Conservation (phyloP, 495 filamentous ascomycete species). For the Letharia columbiana region DNA sequence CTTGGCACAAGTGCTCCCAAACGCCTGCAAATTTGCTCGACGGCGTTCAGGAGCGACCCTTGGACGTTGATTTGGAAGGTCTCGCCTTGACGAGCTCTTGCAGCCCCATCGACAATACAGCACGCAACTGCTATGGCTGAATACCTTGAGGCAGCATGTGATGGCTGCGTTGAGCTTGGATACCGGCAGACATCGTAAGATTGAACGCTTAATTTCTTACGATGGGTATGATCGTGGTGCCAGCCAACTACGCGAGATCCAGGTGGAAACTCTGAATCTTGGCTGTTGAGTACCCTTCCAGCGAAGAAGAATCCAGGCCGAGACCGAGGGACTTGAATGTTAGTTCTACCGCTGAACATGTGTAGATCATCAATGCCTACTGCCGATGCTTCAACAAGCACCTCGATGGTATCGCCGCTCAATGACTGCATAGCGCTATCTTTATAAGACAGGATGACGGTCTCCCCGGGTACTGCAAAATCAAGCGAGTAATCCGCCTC, state of each 20-base stretch:
- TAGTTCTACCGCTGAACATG: not conserved
- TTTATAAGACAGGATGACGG: conserved; percentile 13
- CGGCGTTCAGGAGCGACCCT: conserved; percentile 6
- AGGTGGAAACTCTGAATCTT: not conserved
- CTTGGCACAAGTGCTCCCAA: conserved; percentile 11
- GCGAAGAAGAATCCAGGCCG: conserved; percentile 19
- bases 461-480: conserved; percentile 8
- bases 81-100: conserved; percentile 15
- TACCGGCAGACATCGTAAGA: not conserved
- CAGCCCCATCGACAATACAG: conserved; percentile 16
- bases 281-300: conserved; percentile 12
- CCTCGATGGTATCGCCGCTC: not conserved
- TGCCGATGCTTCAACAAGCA: conserved; percentile 19
- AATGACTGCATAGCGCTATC: not conserved
- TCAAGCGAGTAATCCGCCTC: conserved; percentile 14
- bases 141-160: conserved; percentile 13
- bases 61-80: conserved; percentile 9
- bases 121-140: conserved; percentile 11
- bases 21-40: not conserved
- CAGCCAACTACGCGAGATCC: conserved; percentile 19
- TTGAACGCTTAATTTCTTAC: not conserved
- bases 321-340: too few relatives aligned
- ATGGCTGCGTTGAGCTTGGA: not conserved
- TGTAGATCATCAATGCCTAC: conserved; percentile 10
- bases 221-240: conserved; percentile 8